phyloP scores from a whole-genome alignment of 2,329 filamentous ascomycete genomes.

The Plenodomus tracheiphilus region DNA sequence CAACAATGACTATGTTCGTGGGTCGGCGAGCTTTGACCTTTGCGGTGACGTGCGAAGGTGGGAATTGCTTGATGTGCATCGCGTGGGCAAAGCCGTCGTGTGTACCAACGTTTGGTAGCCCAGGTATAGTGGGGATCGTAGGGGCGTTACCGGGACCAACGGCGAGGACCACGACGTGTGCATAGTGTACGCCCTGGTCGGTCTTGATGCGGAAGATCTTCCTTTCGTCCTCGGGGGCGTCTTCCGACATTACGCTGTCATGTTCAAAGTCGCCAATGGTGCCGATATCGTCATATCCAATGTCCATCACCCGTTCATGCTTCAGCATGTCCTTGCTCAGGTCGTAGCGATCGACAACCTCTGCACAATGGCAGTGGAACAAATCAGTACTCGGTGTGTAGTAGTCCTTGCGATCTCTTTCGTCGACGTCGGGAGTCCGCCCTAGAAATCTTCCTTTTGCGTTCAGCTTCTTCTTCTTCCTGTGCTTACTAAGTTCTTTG shows the following conservation, averaged over 20 bases:
- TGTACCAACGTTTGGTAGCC: slow-evolving; percentile 36
- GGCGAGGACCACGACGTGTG: slow-evolving; percentile 68
- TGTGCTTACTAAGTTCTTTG: slow-evolving; percentile 79
- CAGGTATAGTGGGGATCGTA: slow-evolving; percentile 51
- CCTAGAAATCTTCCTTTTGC: slow-evolving; percentile 50
- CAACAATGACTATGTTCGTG: slow-evolving; percentile 71
- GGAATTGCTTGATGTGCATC: slow-evolving; percentile 64
- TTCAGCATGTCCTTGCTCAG: slow-evolving; percentile 61
- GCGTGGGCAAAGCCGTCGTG: slow-evolving; percentile 64
- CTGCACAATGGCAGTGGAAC: slow-evolving; percentile 49
- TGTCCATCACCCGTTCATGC: slow-evolving; percentile 62
- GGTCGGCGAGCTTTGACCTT: slow-evolving; percentile 53
- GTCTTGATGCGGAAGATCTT: slow-evolving; percentile 69
- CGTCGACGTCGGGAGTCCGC: slow-evolving; percentile 46
- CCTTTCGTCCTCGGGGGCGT: slow-evolving; percentile 37
- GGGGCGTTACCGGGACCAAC: slow-evolving; percentile 67
- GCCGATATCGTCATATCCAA: slow-evolving; percentile 61
- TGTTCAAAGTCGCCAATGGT: slow-evolving; percentile 20
- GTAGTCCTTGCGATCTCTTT: slow-evolving; percentile 54
- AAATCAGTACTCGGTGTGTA: slow-evolving; percentile 46
- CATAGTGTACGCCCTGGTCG: slow-evolving; percentile 57
- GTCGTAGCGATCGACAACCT: slow-evolving; percentile 46
- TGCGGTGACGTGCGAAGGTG: slow-evolving; percentile 55
- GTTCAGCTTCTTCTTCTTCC: slow-evolving; percentile 64
- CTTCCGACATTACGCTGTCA: slow-evolving; percentile 22